Evolutionary conservation across 345 rosid species (phyloP).

Genomic region (Gossypium australe): DNA sequence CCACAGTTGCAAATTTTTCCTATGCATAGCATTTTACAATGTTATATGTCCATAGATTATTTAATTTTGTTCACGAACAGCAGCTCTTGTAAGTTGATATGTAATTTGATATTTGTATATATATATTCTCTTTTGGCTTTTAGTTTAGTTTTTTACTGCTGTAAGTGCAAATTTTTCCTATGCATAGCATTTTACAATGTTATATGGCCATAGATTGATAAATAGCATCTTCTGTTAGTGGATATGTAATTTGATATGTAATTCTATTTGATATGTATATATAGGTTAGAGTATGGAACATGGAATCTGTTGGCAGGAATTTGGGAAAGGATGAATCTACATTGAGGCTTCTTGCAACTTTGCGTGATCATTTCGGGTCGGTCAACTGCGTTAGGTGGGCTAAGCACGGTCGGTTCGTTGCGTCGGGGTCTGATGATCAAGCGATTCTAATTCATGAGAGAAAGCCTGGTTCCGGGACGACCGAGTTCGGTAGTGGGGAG

Average conservation of each 20-base stretch:
- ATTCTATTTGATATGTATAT: not conserved
- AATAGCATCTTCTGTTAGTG: not conserved
- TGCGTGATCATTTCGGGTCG: conserved; percentile 97
- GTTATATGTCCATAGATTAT: not conserved
- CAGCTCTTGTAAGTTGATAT: not conserved
- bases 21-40: not conserved
- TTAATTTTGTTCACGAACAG: not conserved
- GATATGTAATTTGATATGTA: not conserved
- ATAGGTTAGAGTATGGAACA: conserved; percentile 95
- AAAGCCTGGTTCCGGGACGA: conserved; percentile 97
- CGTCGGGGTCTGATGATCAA: conserved; percentile 98
- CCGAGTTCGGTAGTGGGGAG: conserved; percentile 98
- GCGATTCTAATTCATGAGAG: conserved; percentile 84
- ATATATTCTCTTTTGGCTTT: conserved; percentile 16
- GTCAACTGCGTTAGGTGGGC: conserved; percentile 99
- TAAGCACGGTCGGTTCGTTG: conserved; percentile 80
- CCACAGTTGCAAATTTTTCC: conserved; percentile 29
- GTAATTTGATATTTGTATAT: too few species aligned
- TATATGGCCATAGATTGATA: not conserved
- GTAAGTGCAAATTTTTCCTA: conserved; percentile 37
- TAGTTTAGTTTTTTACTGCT: conserved; percentile 73
- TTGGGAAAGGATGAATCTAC: conserved; percentile 50
- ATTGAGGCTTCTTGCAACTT: conserved; percentile 88
- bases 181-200: not conserved
- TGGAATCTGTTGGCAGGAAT: conserved; percentile 72